Evolutionary conservation across 176 grass and related monocot species (phyloP), one percentile per base, ranked within the genome.

Genomic region (Hsuehochloa calcarea): DNA sequence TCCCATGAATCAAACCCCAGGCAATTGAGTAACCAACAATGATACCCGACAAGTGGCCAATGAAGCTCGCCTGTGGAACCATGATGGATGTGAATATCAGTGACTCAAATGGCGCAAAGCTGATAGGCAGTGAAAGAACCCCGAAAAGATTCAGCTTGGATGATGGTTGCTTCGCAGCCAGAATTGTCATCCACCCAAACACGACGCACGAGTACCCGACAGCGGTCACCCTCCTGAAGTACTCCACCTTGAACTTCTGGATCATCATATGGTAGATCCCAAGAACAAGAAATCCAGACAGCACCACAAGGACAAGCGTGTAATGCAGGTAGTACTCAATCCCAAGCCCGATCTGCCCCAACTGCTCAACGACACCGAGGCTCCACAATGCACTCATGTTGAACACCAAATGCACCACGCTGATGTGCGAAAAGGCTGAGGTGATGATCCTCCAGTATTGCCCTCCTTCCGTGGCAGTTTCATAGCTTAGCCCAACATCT

Each of bases 311-410:
- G 16, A 99, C 86, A 3, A 99, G 78, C 4, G 97, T 99, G 59
- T 99, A 92, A 15, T 96, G 97, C 27, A 99, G 90, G 88, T 99
- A 99, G 78, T 91, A 94, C 84, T 94, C 81, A 5, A 96, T 70
- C 37, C 97, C 97, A 10, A 99, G 92, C 16, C 88, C 96, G 51
- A 92, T 35, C 38, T 90, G 78, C n/a, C 70, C 75, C 77, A 99
- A 74, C 66, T 94, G 91, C 83, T 96, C 96, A 0, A 99, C 83
- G 26, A 82, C 64, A 41, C 97, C 93, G 11, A 99, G 93, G 72
- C 97, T 99, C 97, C 97, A 99, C 67, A 99, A 83, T 16, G 97
- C 97, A 50, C 93, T 99, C 92, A 94, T 99, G 93, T 99, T 99
- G 78, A 99, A 99, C 69, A 94, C 86, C 81, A 99, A 66, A 76